These are phyloP conservation scores for Pseudozyma pruni DNA, from an alignment of 1,284 basidiomycete genomes.

Conservation along the genomic window DNA sequence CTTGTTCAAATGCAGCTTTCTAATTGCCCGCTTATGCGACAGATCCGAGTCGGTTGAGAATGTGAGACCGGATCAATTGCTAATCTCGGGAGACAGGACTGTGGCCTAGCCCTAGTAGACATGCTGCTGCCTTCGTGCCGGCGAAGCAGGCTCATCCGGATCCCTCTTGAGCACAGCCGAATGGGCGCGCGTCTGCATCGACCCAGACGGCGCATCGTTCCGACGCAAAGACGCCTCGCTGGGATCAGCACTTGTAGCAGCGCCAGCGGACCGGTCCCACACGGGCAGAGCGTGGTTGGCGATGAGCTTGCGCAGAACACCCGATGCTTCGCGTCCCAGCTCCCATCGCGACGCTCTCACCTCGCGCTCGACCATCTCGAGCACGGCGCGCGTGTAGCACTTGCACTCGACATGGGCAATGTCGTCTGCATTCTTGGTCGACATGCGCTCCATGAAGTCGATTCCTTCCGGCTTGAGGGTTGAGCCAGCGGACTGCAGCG, in stretches of 20 bases:
- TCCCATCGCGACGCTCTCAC: constrained; percentile 56
- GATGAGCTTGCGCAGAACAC: constrained; percentile 53
- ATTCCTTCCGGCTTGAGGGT: constrained; percentile 38
- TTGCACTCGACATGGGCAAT: constrained; percentile 47
- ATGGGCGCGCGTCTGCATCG: too few species aligned
- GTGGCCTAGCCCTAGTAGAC: too few species aligned
- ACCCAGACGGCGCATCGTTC: constrained; percentile 11
- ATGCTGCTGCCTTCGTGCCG: constrained; percentile 1
- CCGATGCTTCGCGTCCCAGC: constrained; percentile 52
- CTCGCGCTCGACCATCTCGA: constrained; percentile 54
- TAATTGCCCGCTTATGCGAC: too few species aligned
- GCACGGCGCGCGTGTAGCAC: constrained; percentile 42
- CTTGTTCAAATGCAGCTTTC: too few species aligned
- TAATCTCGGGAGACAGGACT: too few species aligned
- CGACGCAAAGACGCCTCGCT: constrained; percentile 4
- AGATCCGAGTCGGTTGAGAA: too few species aligned
- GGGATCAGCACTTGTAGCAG: not conserved
- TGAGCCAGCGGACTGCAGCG: not conserved
- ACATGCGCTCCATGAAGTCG: constrained; percentile 47
- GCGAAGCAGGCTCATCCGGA: constrained; percentile 11
- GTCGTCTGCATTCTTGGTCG: constrained; percentile 44
- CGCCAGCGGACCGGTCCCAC: constrained; percentile 18
- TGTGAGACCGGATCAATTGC: too few species aligned
- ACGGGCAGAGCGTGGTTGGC: constrained; percentile 38
- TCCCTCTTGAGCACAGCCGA: constrained; percentile 20